Conservation (phyloP, 306 rosid genomes). For the Medicago lupulina region DNA sequence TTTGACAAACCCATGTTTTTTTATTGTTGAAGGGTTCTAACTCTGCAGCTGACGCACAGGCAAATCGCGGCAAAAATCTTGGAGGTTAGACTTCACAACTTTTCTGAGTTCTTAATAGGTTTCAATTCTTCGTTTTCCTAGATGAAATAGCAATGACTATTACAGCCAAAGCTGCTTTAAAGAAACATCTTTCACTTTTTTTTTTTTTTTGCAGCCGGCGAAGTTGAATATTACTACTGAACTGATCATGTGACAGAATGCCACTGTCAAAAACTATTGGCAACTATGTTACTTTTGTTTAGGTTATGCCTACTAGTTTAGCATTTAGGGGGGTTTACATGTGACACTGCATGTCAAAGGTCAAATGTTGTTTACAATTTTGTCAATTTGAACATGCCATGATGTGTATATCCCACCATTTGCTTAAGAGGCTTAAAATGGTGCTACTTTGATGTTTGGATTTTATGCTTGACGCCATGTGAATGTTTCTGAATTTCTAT, state of each 20-base stretch:
- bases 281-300: conserved; percentile 7
- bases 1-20: conserved; percentile 15
- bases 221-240: not conserved
- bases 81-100: conserved; percentile 50
- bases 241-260: not conserved
- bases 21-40: conserved; percentile 63
- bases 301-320: not conserved
- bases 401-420: not conserved
- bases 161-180: conserved; percentile 10
- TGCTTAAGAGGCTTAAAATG: not conserved
- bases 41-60: conserved; percentile 77
- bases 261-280: not conserved
- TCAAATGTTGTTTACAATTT: not conserved
- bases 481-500: not conserved
- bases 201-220: not conserved
- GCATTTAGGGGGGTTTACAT: not conserved
- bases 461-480: not conserved
- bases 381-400: not conserved
- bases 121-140: not conserved
- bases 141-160: not conserved
- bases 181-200: not conserved
- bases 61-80: conserved; percentile 70
- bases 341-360: not conserved
- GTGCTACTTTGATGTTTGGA: not conserved
- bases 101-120: conserved; percentile 10